These are phyloP conservation scores for Jamesozyma hellenica DNA, from an alignment of 805 yeast species.

Conservation along the genomic window DNA sequence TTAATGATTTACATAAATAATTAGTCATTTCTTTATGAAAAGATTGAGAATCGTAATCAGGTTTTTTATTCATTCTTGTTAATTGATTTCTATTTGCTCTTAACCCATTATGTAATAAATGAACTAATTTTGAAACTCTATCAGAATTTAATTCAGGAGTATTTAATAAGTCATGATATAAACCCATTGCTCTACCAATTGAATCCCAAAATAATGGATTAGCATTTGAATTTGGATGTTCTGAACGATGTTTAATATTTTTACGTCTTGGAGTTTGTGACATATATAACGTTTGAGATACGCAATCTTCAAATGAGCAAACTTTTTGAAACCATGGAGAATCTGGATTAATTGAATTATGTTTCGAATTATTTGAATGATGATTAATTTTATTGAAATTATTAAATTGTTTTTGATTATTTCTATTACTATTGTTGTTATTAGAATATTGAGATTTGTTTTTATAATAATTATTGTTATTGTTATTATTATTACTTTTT, in stretches of 20 bases:
- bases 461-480: conserved; percentile 3
- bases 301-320: conserved; percentile 43
- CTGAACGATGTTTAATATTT: conserved; percentile 21
- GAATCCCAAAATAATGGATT: conserved; percentile 44
- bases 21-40: conserved; percentile 45
- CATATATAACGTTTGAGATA: conserved; percentile 29
- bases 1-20: conserved; percentile 39
- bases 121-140: conserved; percentile 41
- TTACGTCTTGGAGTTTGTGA: conserved; percentile 29
- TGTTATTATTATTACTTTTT: not conserved
- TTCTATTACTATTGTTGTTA: not conserved
- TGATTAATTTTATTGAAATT: conserved; percentile 2
- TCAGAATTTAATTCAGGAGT: conserved; percentile 39
- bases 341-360: conserved; percentile 21
- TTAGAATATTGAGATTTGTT: conserved; percentile 3
- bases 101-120: conserved; percentile 44
- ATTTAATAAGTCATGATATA: conserved; percentile 38
- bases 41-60: conserved; percentile 51
- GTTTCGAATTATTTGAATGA: conserved; percentile 10
- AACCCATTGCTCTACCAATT: conserved; percentile 39
- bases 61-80: conserved; percentile 46
- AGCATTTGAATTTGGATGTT: conserved; percentile 34
- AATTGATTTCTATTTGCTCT: conserved; percentile 47
- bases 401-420: not conserved
- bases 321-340: conserved; percentile 44